These are phyloP conservation scores for Dryas alaskensis DNA, from an alignment of 306 rosid genomes.

Conservation along the genomic window DNA sequence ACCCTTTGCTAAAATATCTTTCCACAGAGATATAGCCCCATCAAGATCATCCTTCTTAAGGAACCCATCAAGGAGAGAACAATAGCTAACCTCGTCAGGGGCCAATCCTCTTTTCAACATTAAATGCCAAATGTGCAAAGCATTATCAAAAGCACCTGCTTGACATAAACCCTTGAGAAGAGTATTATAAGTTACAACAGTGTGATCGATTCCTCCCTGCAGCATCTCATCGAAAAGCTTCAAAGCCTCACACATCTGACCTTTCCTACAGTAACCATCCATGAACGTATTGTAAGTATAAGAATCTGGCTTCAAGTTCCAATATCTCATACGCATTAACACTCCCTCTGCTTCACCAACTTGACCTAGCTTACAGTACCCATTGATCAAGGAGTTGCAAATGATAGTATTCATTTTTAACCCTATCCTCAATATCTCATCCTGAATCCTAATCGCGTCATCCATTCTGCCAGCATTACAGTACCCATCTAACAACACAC, in stretches of 20 bases:
- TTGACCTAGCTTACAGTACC: conserved; percentile 61
- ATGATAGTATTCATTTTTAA: conserved; percentile 58
- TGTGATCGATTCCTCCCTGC: conserved; percentile 46
- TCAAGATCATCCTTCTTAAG: conserved; percentile 62
- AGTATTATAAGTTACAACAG: conserved; percentile 65
- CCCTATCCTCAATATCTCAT: conserved; percentile 58
- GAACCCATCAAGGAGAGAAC: conserved; percentile 70
- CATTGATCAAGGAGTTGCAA: conserved; percentile 71
- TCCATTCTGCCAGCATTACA: conserved; percentile 61
- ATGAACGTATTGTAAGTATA: conserved; percentile 46
- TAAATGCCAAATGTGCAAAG: conserved; percentile 54
- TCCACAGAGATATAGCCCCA: conserved; percentile 55
- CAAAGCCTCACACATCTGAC: conserved; percentile 35
- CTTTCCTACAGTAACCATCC: conserved; percentile 38
- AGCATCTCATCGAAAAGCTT: conserved; percentile 62
- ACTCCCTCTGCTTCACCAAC: conserved; percentile 45
- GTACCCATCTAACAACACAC: conserved; percentile 67
- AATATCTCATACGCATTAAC: conserved; percentile 43
- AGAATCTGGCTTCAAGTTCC: conserved; percentile 57
- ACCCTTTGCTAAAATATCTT: conserved; percentile 54
- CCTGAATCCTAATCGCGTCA: conserved; percentile 64
- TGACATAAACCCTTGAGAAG: conserved; percentile 63
- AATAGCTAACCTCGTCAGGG: conserved; percentile 66
- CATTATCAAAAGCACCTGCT: conserved; percentile 44
- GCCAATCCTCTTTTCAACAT: conserved; percentile 59